Conservation (phyloP, 1,139 yeast species). For the Lodderomyces jiufengensis region DNA sequence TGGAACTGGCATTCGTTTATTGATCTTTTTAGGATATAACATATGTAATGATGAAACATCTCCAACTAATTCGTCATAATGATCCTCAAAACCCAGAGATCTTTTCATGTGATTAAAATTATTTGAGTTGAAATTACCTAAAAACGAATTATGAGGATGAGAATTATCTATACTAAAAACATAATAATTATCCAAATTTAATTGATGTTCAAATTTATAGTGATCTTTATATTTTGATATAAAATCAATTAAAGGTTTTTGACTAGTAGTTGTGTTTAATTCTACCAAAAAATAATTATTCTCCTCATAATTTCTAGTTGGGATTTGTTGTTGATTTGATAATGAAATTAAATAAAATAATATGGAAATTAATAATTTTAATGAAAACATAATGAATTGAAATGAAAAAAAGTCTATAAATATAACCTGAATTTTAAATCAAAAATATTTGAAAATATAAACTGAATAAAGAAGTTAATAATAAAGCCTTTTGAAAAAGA, state of each 20-base stretch:
- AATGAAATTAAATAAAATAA: slow-evolving; percentile 9
- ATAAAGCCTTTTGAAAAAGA: no score
- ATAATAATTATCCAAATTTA: slow-evolving; percentile 53
- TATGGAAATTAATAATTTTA: slow-evolving; percentile 10
- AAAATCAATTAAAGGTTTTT: slow-evolving; percentile 29
- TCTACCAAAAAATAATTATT: slow-evolving; percentile 59
- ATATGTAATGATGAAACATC: slow-evolving; percentile 43
- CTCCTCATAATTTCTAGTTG: slow-evolving; percentile 35
- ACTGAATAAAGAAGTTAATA: no score
- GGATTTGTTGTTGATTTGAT: slow-evolving; percentile 15
- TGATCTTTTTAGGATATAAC: slow-evolving; percentile 45
- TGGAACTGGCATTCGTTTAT: slow-evolving; percentile 44
- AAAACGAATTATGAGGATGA: slow-evolving; percentile 29
- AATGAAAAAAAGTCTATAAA: no score
- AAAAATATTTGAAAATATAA: no score
- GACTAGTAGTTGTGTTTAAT: slow-evolving; percentile 31
- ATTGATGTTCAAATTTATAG: slow-evolving; percentile 53
- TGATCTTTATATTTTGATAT: slow-evolving; percentile 30
- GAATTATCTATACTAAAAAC: slow-evolving; percentile 54
- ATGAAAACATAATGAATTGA: slow-evolving; percentile 10
- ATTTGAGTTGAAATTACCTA: slow-evolving; percentile 38
- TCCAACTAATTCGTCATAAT: slow-evolving; percentile 26
- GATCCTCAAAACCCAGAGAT: slow-evolving; percentile 22
- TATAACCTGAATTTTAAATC: no score
- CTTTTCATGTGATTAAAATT: slow-evolving; percentile 25